Base-by-base conservation (phyloP, 192 early-diverging fungal genomes). In the Piromyces sp. region DNA sequence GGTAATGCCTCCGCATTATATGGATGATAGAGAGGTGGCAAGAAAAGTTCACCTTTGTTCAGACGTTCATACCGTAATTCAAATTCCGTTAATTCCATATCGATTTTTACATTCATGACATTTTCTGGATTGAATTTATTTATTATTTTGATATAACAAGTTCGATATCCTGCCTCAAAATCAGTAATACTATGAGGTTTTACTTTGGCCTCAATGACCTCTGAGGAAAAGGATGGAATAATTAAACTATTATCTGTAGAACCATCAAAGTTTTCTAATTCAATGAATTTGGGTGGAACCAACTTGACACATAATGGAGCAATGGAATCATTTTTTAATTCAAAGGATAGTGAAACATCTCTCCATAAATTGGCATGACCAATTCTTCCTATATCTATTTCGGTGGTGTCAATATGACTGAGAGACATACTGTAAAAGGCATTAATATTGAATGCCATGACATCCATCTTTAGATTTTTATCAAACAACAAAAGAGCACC, bases 41-140 rank as follows among this genome's bases (percentile, higher is more conserved):
- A 81, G 6, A 94, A 86, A 79, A 96, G 84, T 78, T 89, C 89
- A n/a, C 92, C 93, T 14, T 88, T 82, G 2, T 82, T 86, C 12
- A 95, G 85, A 19, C 94, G 89, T 29, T 95, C 94, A 83, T 95
- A 94, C 0, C 88, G 86, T 31, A 95, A 84, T 79, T 95, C 93
- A 83, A 95, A 92, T 17, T 87, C 84, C 0, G 94, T 95, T 81
- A 96, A 83, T 7, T 88, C 82, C 0, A 89, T 88, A 30, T 83
- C 85, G 22, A 95, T 84, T 13, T 83, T 83, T 12, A 94, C 79
- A 3, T 79, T 81, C 84, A 93, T 87, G 0, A 81, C 81, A 79
- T 94, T 94, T 33, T 82, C 40, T 9, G 90, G 90, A 84, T 96
- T 96, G 80, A 85, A 85, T 51, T 91, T 82, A 84, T 96, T 96